Evolutionary conservation across 192 early-diverging fungal genomes (phyloP).

Genomic region (Chytriomyces sp.): DNA sequence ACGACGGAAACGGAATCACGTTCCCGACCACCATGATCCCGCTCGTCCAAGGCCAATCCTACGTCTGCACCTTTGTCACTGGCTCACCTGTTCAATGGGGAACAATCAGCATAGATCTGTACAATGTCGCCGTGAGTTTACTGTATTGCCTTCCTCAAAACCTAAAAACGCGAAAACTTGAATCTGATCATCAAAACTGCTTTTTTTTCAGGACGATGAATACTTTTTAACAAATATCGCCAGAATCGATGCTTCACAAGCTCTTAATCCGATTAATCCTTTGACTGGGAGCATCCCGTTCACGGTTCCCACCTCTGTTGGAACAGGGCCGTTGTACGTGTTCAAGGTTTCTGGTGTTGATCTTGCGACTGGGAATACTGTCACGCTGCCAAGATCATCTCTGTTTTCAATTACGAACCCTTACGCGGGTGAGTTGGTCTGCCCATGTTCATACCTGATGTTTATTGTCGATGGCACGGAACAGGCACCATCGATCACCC

Average conservation of each 20-base stretch:
- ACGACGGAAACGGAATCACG: constrained; percentile 21
- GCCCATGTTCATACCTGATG: no score
- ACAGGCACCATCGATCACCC: constrained; percentile 15
- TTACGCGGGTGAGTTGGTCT: neutral
- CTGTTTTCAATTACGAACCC: constrained; percentile 21
- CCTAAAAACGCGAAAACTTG: neutral
- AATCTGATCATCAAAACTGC: neutral
- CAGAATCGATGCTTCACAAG: constrained; percentile 28
- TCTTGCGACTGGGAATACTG: neutral
- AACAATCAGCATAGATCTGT: constrained; percentile 20
- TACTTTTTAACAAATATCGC: constrained; percentile 24
- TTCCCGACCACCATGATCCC: constrained; percentile 8
- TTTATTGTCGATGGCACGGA: neutral
- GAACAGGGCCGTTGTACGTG: constrained; percentile 15
- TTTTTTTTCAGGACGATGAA: neutral
- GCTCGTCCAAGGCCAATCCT: constrained; percentile 10
- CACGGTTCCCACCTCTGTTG: constrained; percentile 14
- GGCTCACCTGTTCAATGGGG: constrained; percentile 7
- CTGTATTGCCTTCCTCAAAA: neutral
- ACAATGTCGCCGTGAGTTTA: constrained; percentile 10
- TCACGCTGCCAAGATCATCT: constrained; percentile 12
- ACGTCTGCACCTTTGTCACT: constrained; percentile 27
- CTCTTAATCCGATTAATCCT: constrained; percentile 9
- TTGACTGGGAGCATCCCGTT: constrained; percentile 16
- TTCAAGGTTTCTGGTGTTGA: constrained; percentile 15